These are phyloP conservation scores for Fonsecaea multimorphosa DNA, from an alignment of 2,329 filamentous ascomycete species.

Conservation along the genomic window DNA sequence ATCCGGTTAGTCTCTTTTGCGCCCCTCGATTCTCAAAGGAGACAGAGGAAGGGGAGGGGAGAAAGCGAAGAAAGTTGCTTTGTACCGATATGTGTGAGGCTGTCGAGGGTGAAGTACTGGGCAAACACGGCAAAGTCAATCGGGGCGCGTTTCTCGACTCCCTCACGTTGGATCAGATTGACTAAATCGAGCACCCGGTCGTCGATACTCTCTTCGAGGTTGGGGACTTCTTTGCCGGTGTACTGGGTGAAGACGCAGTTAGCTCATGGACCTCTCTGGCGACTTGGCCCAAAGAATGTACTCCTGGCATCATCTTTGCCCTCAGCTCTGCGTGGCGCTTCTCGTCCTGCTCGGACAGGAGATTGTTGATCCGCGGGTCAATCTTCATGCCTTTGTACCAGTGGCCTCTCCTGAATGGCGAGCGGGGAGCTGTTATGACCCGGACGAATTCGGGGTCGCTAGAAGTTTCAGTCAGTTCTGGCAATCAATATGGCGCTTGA, in stretches of 20 bases:
- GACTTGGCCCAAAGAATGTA: slow-evolving; percentile 2
- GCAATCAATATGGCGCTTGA: neutral
- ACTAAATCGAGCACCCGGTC: slow-evolving; percentile 16
- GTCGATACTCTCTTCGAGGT: slow-evolving; percentile 31
- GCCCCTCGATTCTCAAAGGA: neutral
- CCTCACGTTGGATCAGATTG: slow-evolving; percentile 19
- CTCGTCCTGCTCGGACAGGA: slow-evolving; percentile 31
- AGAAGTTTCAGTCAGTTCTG: neutral
- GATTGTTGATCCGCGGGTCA: slow-evolving; percentile 26
- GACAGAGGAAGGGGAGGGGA: no score
- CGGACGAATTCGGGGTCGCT: slow-evolving; percentile 20
- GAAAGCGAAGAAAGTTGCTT: no score
- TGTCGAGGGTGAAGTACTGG: slow-evolving; percentile 29
- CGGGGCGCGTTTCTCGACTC: slow-evolving; percentile 5
- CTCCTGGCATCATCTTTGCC: slow-evolving; percentile 25
- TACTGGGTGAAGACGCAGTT: slow-evolving; percentile 20
- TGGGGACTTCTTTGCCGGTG: slow-evolving; percentile 31
- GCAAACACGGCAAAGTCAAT: slow-evolving; percentile 26
- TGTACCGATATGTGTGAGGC: slow-evolving; percentile 24
- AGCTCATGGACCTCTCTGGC: neutral
- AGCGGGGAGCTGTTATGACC: slow-evolving; percentile 21
- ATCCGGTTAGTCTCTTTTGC: neutral
- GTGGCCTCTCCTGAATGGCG: slow-evolving; percentile 10
- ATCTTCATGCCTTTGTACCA: slow-evolving; percentile 29
- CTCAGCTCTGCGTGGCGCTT: slow-evolving; percentile 20